Evolutionary conservation across 1,139 yeast species (phyloP), one percentile per base, ranked within the genome.

Genomic region (Yamadazyma songkhlaensis): DNA sequence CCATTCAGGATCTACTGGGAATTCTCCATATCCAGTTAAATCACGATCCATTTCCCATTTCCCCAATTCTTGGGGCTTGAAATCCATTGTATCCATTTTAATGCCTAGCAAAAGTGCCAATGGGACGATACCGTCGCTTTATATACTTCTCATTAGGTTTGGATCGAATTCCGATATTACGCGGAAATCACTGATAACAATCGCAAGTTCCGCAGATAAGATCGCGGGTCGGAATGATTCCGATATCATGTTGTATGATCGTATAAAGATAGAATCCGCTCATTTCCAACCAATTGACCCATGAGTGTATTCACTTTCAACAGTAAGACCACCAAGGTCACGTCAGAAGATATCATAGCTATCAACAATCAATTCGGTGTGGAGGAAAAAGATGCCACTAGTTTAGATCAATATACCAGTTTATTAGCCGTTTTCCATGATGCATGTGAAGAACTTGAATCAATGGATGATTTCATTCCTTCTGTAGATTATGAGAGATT

Each of bases 401-500:
- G 41, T 9, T 30, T 51, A 4, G 43, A 47, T 5, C 48, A 51
- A 17, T 51, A 47, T 34, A 43, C 41, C n/a, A 48, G 42, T 4
- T 36, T 51, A 9, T 34, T 51, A 6, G 53, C 45, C 6, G 55
- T 51, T n/a, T 51, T 51, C 40, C 54, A 51, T 40, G 55, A 50
- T 34, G 36, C 45, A 8, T 48, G 53, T 34, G 47, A 44, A 36
- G 51, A 51, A 27, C 38, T 51, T 6, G 45, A 40, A 43, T 38
- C 17, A 15, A 49, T 51, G 54, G 51, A 47, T 7, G 56, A 51
- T 34, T 38, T 42, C 33, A n/a, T 38, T 25, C 47, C 48, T 2
- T 24, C 12, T 8, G 43, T 44, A 3, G 66, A 62, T 41, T 39
- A 51, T 8, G 49, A 47, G 14, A 48, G 63, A 35, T 62, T 58